Percentiles rank a stretch among this genome's conserved stretches.
These are phyloP conservation scores for Physcomitrellopsis africana DNA, from an alignment of 225 moss, liverwort and hornwort genomes.

Conservation along the genomic window DNA sequence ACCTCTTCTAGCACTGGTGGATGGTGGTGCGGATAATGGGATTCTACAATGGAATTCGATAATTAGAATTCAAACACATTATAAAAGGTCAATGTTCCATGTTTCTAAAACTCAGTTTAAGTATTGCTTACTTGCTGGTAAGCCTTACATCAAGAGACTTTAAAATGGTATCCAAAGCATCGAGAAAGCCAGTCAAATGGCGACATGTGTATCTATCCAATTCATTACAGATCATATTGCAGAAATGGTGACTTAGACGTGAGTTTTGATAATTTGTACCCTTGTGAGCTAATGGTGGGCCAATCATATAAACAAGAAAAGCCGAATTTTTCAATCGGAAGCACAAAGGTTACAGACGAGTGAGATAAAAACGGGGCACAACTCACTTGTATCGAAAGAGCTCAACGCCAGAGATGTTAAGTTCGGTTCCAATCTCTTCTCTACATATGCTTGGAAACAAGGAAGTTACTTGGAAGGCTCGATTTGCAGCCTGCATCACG, in stretches of 20 bases:
- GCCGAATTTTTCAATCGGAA: not conserved
- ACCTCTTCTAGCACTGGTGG: slow-evolving; percentile 42
- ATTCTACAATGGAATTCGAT: slow-evolving; percentile 50
- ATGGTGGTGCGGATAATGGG: slow-evolving; percentile 65
- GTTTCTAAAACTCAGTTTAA: not conserved
- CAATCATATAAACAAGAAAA: not conserved
- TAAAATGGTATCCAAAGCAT: slow-evolving; percentile 2
- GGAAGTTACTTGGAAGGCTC: slow-evolving; percentile 60
- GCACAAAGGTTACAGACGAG: not conserved
- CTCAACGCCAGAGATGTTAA: slow-evolving; percentile 54
- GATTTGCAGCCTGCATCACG: slow-evolving; percentile 60
- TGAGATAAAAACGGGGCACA: not conserved
- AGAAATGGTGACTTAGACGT: slow-evolving; percentile 2
- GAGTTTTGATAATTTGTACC: not conserved
- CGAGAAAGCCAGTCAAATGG: not conserved
- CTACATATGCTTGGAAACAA: slow-evolving; percentile 47
- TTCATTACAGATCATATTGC: not conserved
- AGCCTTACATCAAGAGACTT: not conserved
- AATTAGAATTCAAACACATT: slow-evolving; percentile 8
- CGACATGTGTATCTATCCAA: slow-evolving; percentile 1
- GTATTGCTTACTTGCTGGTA: not conserved
- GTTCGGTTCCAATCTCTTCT: slow-evolving; percentile 30
- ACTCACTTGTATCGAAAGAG: slow-evolving; percentile 69
- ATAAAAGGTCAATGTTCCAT: slow-evolving; percentile 16
- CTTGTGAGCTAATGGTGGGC: not conserved